Conservation (phyloP, 768 basidiomycete genomes). For the Collybia sp. region DNA sequence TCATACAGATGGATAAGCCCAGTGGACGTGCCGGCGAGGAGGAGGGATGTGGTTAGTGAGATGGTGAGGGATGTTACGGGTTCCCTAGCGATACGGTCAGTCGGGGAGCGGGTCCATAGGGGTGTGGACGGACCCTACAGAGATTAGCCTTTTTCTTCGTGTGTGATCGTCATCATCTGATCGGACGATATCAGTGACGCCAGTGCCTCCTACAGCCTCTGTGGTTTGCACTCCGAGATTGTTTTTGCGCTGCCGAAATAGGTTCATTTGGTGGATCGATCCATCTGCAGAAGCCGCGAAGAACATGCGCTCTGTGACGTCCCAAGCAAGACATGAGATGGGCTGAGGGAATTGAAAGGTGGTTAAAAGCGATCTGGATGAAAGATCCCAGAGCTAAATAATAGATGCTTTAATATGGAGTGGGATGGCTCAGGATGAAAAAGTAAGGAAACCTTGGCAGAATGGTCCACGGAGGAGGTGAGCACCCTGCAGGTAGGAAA, state of each 20-base stretch:
- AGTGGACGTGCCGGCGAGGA: slow-evolving; percentile 75
- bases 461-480: slow-evolving; percentile 83
- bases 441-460: slow-evolving; percentile 67
- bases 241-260: slow-evolving; percentile 61
- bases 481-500: slow-evolving; percentile 77
- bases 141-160: slow-evolving; percentile 59
- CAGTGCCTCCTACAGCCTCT: slow-evolving; percentile 75
- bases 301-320: slow-evolving; percentile 82
- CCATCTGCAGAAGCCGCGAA: slow-evolving; percentile 80
- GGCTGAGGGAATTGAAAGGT: slow-evolving; percentile 86
- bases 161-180: slow-evolving; percentile 47
- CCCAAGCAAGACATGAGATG: slow-evolving; percentile 68
- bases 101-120: neutral
- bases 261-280: slow-evolving; percentile 72
- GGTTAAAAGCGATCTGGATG: slow-evolving; percentile 69
- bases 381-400: slow-evolving; percentile 73
- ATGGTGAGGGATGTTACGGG: slow-evolving; percentile 69
- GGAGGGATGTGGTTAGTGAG: slow-evolving; percentile 71
- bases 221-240: slow-evolving; percentile 45
- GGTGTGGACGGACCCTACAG: slow-evolving; percentile 50
- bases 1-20: slow-evolving; percentile 82
- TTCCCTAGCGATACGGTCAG: slow-evolving; percentile 42
- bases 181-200: slow-evolving; percentile 64
- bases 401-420: slow-evolving; percentile 3
- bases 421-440: slow-evolving; percentile 2